Base-by-base conservation (phyloP, 306 rosid species). In the Quillaja saponaria region DNA sequence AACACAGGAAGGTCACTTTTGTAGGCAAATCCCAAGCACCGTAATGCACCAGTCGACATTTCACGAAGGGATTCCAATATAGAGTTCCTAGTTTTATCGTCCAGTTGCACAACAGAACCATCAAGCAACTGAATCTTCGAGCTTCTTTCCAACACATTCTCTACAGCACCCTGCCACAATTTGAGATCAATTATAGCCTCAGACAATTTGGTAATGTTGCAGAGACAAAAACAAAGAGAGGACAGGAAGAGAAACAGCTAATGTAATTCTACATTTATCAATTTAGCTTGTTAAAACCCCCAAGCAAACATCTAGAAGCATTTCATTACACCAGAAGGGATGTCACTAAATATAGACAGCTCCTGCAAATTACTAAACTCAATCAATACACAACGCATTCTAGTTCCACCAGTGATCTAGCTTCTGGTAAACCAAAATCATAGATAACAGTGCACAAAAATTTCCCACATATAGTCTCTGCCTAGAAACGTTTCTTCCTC, bases 21-120 rank as follows among this genome's bases (percentile, higher is more conserved):
- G 87, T 81, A 91, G 45, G 98, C 98, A 74, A 92, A 92, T 71
- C 96, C 96, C 79, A 92, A 78, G 78, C 95, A 88, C 28, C 96
- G 89, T 55, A 92, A 75, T 51, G 98, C 90, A 65, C 89, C 58
- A 38, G 85, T 82, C n/a, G 98, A 88, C 98, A 92, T 92, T 55
- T 82, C 88, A 60, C 66, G 84, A 73, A 92, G 96, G 64, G 62
- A 76, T 66, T 85, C 85, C 61, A 86, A 69, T 46, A 92, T 68
- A 7, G 51, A 71, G 37, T 67, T 74, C 82, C 61, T 88, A 13
- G 85, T 67, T 52, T 82, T 77, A 61, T 75, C 61, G 62, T 92
- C 94, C 71, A 92, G 61, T 46, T 61, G 47, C 63, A 76, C 84
- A 37, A 82, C 13, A 58, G 95, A 77, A 61, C 96, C 96, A 60